Base-by-base conservation (phyloP, 1,139 yeast genomes). In the Scheffersomyces insectosa region DNA sequence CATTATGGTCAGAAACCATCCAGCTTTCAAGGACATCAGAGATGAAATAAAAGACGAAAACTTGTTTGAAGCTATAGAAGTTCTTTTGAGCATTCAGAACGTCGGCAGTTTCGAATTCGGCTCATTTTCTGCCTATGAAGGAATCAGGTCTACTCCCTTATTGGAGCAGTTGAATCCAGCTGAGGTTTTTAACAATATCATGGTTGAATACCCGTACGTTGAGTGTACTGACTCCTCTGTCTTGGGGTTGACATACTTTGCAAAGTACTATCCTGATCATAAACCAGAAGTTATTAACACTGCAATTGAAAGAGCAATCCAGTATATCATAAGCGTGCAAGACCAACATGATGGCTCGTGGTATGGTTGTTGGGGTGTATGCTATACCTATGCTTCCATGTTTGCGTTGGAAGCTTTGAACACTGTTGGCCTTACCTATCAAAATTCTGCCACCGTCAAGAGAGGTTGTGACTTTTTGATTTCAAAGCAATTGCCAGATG, bases 281-380 rank as follows among this genome's bases (percentile, higher is more conserved):
- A 80, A 87, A 48, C 65, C 77, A 3, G 76, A 74, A 7, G 89
- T 87, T 39, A 83, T 95, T 36, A 70, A 77, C 40, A 57, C 69
- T 30, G 83, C 97, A 0, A 86, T 95, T 38, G 72, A 79, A 4
- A 76, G 82, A 43, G 98, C 97, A 0, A 75, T 88, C 12, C 66
- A 77, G 3, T 95, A 85, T 56, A 88, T 95, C 38, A 78, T 79
- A 41, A 63, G 70, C 4, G 78, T 79, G 2, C 99, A 95, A 63
- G 71, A 75, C 37, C 59, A 62, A 0, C 23, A 40, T 11, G 97
- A 93, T 62, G 99, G 99, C 0, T 84, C 96, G 8, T 95, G 99
- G 98, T 95, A 91, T 62, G 99, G 99, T 1, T 84, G 91, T 36
- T 95, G 99, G 99, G 99, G 99, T 36, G 85, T 95, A 9, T 95